A percentile compares a stretch with the other conserved stretches of the same genome.
Evolutionary conservation across 257 asterid genomes (phyloP).

Genomic region (Fraxinus americana): DNA sequence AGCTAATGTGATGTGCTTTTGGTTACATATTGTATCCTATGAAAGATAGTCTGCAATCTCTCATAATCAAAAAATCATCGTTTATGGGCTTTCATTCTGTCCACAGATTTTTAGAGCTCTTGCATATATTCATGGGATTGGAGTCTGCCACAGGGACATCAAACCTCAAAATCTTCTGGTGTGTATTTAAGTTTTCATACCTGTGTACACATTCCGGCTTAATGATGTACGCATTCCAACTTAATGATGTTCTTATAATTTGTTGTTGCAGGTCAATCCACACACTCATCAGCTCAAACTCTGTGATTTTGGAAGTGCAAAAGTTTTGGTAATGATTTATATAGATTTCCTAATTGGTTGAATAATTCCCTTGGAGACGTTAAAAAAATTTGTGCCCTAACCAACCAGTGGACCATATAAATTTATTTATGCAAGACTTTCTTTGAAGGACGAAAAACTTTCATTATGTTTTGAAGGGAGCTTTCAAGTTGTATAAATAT

Average conservation of each 20-base stretch:
- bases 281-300: slow-evolving; percentile 86
- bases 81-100: slow-evolving; percentile 14
- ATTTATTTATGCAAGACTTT: background rate
- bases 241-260: slow-evolving; percentile 17
- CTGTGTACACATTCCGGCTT: background rate
- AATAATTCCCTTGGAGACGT: background rate
- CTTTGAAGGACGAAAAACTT: background rate
- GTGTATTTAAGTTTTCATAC: slow-evolving; percentile 26
- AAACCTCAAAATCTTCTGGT: slow-evolving; percentile 89
- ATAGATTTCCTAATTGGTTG: background rate
- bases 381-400: background rate
- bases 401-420: background rate
- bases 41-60: slow-evolving; percentile 21
- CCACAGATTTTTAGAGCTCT: slow-evolving; percentile 79
- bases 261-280: slow-evolving; percentile 75
- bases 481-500: background rate
- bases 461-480: background rate
- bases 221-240: slow-evolving; percentile 5
- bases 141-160: slow-evolving; percentile 90
- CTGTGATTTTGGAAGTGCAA: slow-evolving; percentile 91
- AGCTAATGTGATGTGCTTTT: slow-evolving; percentile 1
- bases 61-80: background rate
- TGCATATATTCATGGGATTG: slow-evolving; percentile 79
- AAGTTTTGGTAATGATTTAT: slow-evolving; percentile 62
- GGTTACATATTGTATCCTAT: slow-evolving; percentile 9